Base-by-base conservation (phyloP, 2,329 filamentous ascomycete species). In the Penicillium sp. region DNA sequence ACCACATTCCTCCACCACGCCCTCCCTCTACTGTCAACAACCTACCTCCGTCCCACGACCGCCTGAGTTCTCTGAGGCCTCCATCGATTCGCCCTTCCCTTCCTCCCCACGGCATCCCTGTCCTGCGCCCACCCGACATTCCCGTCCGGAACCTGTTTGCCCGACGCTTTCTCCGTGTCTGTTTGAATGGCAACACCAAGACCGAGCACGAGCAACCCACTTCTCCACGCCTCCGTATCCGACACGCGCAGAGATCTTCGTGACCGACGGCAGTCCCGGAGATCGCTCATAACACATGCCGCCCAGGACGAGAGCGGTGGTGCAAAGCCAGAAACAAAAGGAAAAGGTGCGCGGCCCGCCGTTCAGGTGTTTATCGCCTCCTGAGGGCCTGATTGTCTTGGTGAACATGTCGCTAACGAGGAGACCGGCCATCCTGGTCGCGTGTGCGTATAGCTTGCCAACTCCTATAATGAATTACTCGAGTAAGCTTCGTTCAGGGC, bases 381-480 rank as follows among this genome's bases (percentile, higher is more conserved):
- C 34, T 37, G 48, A 10, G 22, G 48, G 45, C 25, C 25, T 37
- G 47, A 20, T 56, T 52, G 48, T 52, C 51, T 43, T 22, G 45
- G 15, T 38, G 57, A 15, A 49, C 54, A 28, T 57, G 7, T 55
- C 55, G 56, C 67, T 69, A 62, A 69, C 57, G 34, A 35, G 5
- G 38, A 52, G 51, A 43, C 54, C 57, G 52, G 28, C 51, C 28
- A 35, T 41, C 28, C 31, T 20, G 39, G 52, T 58, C 60, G 54
- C 45, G 42, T 61, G 43, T 49, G 38, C 42, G 50, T 63, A 74
- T 77, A 97, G 93, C 93, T 99, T 83, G 92, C 93, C 76, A 91
- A 89, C 78, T 98, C 95, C 69, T 99, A 99, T 81, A 91, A 96
- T 82, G 90, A 96, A 80, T 86, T 99, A 71, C 87, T 99, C 71